These are phyloP conservation scores for Aspergillus texensis DNA, from an alignment of 2,329 filamentous ascomycete genomes.

Conservation along the genomic window DNA sequence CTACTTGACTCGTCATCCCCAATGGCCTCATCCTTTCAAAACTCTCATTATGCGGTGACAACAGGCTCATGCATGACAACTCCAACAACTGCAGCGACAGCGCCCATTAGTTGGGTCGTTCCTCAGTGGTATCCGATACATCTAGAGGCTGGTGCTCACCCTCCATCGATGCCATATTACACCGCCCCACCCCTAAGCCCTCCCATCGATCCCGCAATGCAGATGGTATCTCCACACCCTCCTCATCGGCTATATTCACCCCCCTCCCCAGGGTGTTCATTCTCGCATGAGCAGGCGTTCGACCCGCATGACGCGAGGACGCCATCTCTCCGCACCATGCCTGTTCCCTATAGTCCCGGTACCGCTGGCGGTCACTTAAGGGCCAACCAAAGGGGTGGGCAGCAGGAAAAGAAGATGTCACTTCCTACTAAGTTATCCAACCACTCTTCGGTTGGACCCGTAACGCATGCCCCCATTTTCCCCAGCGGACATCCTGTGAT, in stretches of 20 bases:
- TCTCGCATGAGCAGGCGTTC: constrained; percentile 21
- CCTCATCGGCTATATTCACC: constrained; percentile 22
- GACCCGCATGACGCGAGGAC: constrained; percentile 26
- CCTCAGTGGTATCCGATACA: constrained; percentile 35
- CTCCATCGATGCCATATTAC: constrained; percentile 27
- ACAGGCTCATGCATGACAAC: constrained; percentile 32
- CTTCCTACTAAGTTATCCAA: constrained; percentile 19
- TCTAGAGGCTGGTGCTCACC: constrained; percentile 28
- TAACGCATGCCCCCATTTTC: constrained; percentile 26
- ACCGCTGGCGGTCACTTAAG: constrained; percentile 17
- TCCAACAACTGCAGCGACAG: constrained; percentile 26
- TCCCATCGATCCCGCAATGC: constrained; percentile 28
- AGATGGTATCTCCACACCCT: constrained; percentile 26
- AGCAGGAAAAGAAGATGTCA: constrained; percentile 23
- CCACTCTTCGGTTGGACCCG: constrained; percentile 19
- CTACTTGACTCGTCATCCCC: constrained; percentile 30
- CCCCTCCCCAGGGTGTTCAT: constrained; percentile 23
- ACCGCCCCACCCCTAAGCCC: constrained; percentile 27
- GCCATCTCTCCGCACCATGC: constrained; percentile 33
- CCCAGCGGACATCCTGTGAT: constrained; percentile 28
- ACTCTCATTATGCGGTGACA: constrained; percentile 29
- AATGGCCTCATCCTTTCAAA: constrained; percentile 28
- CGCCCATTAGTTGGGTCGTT: constrained; percentile 27
- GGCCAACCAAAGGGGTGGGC: constrained; percentile 22
- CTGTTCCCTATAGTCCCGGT: constrained; percentile 29